Evolutionary conservation across 2,329 filamentous ascomycete species (phyloP).

Genomic region (Thermomyces lanuginosus): DNA sequence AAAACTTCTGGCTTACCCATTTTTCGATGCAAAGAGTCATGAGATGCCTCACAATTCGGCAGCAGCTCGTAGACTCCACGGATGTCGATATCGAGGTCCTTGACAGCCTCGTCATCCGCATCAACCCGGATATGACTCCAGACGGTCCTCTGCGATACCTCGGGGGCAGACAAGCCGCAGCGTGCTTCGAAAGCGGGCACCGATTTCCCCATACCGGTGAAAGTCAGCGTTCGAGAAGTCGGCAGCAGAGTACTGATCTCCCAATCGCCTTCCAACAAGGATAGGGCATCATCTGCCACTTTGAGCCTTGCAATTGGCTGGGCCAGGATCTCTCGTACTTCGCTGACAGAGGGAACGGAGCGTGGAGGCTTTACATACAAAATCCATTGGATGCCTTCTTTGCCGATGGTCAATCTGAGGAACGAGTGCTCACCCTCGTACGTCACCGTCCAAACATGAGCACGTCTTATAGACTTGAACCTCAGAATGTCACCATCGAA

Average conservation of each 20-base stretch:
- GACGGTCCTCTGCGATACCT: slow-evolving; percentile 27
- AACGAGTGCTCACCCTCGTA: slow-evolving; percentile 14
- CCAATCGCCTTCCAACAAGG: slow-evolving; percentile 29
- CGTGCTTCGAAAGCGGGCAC: slow-evolving; percentile 24
- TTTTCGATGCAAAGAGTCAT: slow-evolving; percentile 37
- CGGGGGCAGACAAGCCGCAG: slow-evolving; percentile 23
- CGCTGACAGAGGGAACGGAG: slow-evolving; percentile 22
- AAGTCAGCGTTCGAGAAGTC: slow-evolving; percentile 16
- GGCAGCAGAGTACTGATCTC: slow-evolving; percentile 27
- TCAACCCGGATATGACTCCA: slow-evolving; percentile 29
- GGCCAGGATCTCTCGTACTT: slow-evolving; percentile 26
- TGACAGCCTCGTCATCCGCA: slow-evolving; percentile 13
- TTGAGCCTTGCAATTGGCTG: slow-evolving; percentile 35
- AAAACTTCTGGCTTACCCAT: slow-evolving; percentile 18
- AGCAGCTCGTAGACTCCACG: slow-evolving; percentile 36
- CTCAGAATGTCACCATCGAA: slow-evolving; percentile 15
- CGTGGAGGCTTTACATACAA: slow-evolving; percentile 31
- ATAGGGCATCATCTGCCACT: slow-evolving; percentile 11
- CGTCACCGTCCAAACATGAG: slow-evolving; percentile 15
- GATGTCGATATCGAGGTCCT: slow-evolving; percentile 23
- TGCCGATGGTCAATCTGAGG: slow-evolving; percentile 14
- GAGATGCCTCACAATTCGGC: slow-evolving; percentile 42
- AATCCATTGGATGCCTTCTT: slow-evolving; percentile 27
- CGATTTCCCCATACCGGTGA: slow-evolving; percentile 19
- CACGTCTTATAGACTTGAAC: slow-evolving; percentile 16